Evolutionary conservation across 805 yeast genomes (phyloP).

Genomic region (Suhomyces sp.): DNA sequence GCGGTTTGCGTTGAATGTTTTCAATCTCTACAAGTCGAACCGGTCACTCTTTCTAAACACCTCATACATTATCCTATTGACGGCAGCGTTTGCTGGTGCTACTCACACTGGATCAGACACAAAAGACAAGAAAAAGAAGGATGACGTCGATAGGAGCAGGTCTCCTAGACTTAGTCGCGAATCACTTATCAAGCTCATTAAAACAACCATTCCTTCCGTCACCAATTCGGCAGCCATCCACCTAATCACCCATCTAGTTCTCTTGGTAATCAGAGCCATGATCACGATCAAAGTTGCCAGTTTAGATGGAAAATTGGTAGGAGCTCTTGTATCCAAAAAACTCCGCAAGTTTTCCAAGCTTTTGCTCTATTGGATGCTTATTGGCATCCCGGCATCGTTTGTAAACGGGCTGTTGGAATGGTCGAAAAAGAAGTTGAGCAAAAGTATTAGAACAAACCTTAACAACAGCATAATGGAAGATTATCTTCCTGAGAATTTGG

Average conservation of each 20-base stretch:
- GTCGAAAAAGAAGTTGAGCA: constrained; percentile 56
- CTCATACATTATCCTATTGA: constrained; percentile 39
- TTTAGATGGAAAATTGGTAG: constrained; percentile 81
- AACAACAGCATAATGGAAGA: constrained; percentile 63
- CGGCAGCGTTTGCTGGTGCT: constrained; percentile 44
- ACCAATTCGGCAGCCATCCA: constrained; percentile 28
- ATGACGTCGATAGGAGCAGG: constrained; percentile 13
- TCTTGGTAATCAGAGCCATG: constrained; percentile 66
- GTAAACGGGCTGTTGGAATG: constrained; percentile 69
- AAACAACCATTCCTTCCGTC: constrained; percentile 34
- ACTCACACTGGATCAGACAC: constrained; percentile 23
- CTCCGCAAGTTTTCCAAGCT: constrained; percentile 62
- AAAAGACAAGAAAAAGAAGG: constrained; percentile 7
- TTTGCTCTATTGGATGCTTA: constrained; percentile 71
- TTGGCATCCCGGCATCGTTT: constrained; percentile 84
- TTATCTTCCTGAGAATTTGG: constrained; percentile 67
- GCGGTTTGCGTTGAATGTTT: constrained; percentile 24
- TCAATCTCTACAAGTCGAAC: constrained; percentile 38
- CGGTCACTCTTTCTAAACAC: constrained; percentile 40
- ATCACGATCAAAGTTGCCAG: constrained; percentile 80
- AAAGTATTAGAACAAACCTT: constrained; percentile 58
- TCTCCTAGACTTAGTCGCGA: constrained; percentile 28
- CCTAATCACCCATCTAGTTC: constrained; percentile 51
- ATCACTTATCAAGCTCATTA: constrained; percentile 28
- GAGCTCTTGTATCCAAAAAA: constrained; percentile 70